Conservation (phyloP, 371 early-diverging fungal genomes). For the Mortierella sp. region DNA sequence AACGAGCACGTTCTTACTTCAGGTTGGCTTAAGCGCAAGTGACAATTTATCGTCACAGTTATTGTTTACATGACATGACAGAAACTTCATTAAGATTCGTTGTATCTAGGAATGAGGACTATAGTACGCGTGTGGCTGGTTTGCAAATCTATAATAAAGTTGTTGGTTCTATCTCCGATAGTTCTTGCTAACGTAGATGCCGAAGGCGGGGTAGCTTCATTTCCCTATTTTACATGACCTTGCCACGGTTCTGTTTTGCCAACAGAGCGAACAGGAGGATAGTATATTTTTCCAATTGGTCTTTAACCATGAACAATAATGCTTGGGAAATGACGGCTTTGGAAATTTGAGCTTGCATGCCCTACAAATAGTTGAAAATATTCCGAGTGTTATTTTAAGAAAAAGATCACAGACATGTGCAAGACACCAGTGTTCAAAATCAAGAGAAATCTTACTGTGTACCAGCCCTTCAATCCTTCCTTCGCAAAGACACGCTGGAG, state of each 20-base stretch:
- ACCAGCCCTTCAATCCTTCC: conserved; percentile 94
- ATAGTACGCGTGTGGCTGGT: background rate
- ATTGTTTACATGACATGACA: background rate
- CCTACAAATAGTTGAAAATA: conserved; percentile 61
- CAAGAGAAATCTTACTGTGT: conserved; percentile 74
- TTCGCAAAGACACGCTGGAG: conserved; percentile 79
- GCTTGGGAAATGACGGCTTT: conserved; percentile 98
- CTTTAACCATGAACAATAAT: conserved; percentile 94
- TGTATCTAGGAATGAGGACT: conserved; percentile 6
- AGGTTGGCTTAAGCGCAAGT: background rate
- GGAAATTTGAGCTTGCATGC: conserved; percentile 95
- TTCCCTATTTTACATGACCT: conserved; percentile 39
- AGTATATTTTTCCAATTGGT: conserved; percentile 82
- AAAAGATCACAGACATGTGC: background rate
- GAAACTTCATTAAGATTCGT: background rate
- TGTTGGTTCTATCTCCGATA: conserved; percentile 1
- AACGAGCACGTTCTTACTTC: background rate
- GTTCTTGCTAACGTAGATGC: background rate
- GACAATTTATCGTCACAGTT: too few relatives aligned
- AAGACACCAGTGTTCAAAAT: conserved; percentile 4
- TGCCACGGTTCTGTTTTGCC: conserved; percentile 38
- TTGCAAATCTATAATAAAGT: background rate
- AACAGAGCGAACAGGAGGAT: conserved; percentile 66
- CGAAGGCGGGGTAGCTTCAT: conserved; percentile 31
- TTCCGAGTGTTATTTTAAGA: background rate